Evolutionary conservation across 2,329 filamentous ascomycete species (phyloP).

Genomic region (Lecanicillium sp.): DNA sequence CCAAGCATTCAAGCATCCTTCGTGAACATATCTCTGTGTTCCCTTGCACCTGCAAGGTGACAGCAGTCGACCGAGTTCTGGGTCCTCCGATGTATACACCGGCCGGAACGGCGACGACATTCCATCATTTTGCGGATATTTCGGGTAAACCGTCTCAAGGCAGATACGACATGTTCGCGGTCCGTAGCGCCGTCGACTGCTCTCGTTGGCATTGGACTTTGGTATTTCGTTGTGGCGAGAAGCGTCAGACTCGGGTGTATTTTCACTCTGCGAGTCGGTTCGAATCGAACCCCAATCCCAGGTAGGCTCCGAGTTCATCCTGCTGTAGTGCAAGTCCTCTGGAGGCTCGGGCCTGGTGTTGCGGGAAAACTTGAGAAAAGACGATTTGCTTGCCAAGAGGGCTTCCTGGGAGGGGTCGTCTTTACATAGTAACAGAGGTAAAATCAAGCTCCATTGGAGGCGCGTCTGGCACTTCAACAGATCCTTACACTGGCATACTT

Average conservation of each 20-base stretch:
- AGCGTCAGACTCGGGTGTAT: too few relatives aligned
- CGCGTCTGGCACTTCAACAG: too few relatives aligned
- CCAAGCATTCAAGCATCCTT: conserved; percentile 80
- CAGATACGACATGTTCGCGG: conserved; percentile 83
- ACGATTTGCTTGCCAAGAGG: background rate
- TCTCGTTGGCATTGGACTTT: too few relatives aligned
- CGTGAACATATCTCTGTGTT: conserved; percentile 87
- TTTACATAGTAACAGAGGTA: background rate
- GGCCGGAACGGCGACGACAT: conserved; percentile 25
- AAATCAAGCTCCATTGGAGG: too few relatives aligned
- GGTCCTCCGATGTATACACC: conserved; percentile 65
- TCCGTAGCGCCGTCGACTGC: conserved; percentile 47
- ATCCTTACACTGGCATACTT: too few relatives aligned
- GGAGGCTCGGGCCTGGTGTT: background rate
- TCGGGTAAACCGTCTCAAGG: conserved; percentile 56
- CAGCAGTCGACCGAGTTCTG: conserved; percentile 67
- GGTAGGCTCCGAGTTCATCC: background rate
- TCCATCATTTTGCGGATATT: conserved; percentile 28
- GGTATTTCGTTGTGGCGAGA: too few relatives aligned
- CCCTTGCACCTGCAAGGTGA: conserved; percentile 92
- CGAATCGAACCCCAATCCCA: background rate
- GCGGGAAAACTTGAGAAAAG: background rate
- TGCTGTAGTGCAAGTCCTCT: background rate
- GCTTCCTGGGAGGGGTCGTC: background rate
- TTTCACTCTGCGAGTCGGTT: background rate